Evolutionary conservation across 2,329 filamentous ascomycete species (phyloP), one percentile per base, ranked within the genome.

Genomic region (Botryotinia narcissicola): DNA sequence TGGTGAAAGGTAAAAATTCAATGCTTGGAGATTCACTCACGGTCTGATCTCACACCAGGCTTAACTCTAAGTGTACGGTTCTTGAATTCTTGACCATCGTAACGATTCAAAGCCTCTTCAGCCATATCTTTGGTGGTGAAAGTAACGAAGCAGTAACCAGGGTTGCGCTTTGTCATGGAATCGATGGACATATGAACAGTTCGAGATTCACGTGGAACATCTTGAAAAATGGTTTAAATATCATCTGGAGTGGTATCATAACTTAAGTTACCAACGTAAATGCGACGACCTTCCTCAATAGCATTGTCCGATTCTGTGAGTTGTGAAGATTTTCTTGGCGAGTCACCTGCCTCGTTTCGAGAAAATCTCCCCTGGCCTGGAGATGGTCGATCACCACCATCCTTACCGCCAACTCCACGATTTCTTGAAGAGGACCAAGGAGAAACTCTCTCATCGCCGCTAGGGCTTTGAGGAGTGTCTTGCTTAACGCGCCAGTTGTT

Each of bases 121-220:
- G 91, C 91, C 44, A 88, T 84, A 42, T 88, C 87, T 63, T 85
- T 85, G 64, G 84, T 85, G 63, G 82, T 81, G 73, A 93, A 88
- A 78, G 93, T 91, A 63, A 93, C 88, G 77, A 94, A 93, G 83
- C 91, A 93, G 82, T 93, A 93, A 54, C 90, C 91, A 0, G 91
- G 91, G 80, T 93, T 93, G 62, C 91, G 85, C 59, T 87, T 88
- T 44, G 87, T 91, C 80, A 91, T 88, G 1, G 90, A 87, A 78
- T 93, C 91, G 71, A 91, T 86, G 0, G 90, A 90, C 77, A 93
- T 91, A 80, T 91, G 89, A 76, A 93, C 87, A 64, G 88, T 87
- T 76, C 87, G 85, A 76, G 84, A 85, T 78, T 83, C 79, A 73
- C 79, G 75, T 73, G 82, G 81, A 35, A 81, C 79, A 35, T 82